Percentiles rank a stretch among this genome's conserved stretches.
Evolutionary conservation across 495 filamentous ascomycete species (phyloP).

Genomic region (Pseudevernia furfuracea): DNA sequence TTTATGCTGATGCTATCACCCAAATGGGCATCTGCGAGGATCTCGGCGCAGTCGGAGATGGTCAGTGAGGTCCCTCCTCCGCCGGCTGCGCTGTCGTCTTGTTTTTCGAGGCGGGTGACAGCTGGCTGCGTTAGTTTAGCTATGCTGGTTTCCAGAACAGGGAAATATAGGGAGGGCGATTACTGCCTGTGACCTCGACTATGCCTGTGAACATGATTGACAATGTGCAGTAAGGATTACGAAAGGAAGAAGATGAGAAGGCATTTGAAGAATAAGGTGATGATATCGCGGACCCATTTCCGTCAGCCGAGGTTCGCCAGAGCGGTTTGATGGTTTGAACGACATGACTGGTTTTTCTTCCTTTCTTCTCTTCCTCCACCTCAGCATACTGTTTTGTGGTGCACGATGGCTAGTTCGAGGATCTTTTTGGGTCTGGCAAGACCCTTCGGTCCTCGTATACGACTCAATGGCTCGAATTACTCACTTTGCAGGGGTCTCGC

Average conservation of each 20-base stretch:
- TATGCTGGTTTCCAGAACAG: not conserved
- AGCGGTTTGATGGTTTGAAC: not conserved
- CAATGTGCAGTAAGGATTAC: not conserved
- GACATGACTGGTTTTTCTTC: not conserved
- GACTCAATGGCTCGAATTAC: constrained; percentile 15
- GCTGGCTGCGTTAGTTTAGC: constrained; percentile 42
- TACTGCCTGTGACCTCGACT: constrained; percentile 90
- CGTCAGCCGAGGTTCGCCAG: constrained; percentile 2
- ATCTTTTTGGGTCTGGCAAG: not conserved
- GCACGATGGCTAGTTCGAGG: constrained; percentile 11
- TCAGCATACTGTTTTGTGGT: not conserved
- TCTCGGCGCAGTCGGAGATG: constrained; percentile 63
- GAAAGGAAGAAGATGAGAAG: constrained; percentile 17
- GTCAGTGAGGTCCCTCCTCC: constrained; percentile 82
- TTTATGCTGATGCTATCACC: constrained; percentile 93
- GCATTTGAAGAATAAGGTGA: constrained; percentile 2
- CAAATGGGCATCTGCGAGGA: constrained; percentile 74
- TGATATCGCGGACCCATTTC: constrained; percentile 16
- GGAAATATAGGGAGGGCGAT: no score
- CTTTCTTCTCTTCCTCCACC: not conserved
- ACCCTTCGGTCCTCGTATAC: not conserved
- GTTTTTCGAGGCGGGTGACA: constrained; percentile 70
- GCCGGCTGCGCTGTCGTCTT: constrained; percentile 60
- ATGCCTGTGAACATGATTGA: constrained; percentile 90
- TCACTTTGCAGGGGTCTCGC: constrained; percentile 17